These are phyloP conservation scores for Rhizopus arrhizus DNA, from an alignment of 371 early-diverging fungal genomes.

Conservation along the genomic window DNA sequence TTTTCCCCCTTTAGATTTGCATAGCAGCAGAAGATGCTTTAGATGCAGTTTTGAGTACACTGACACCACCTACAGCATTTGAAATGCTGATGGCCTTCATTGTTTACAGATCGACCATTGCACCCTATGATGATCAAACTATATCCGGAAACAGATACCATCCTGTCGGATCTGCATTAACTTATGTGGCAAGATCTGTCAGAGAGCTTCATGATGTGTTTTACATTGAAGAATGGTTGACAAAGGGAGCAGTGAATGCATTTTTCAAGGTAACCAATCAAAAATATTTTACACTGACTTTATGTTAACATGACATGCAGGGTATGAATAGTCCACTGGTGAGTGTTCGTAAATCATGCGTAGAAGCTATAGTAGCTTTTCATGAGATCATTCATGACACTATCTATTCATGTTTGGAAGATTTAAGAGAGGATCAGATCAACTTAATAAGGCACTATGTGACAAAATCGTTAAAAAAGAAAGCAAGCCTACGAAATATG, in stretches of 20 bases:
- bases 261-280: constrained; percentile 42
- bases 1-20: constrained; percentile 31
- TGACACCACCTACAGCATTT: constrained; percentile 46
- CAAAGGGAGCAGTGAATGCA: constrained; percentile 42
- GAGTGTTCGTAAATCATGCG: constrained; percentile 50
- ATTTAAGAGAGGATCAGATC: constrained; percentile 49
- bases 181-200: constrained; percentile 47
- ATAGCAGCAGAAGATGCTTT: constrained; percentile 54
- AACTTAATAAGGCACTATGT: constrained; percentile 48
- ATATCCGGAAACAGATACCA: constrained; percentile 34
- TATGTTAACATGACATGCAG: constrained; percentile 15
- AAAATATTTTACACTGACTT: background rate
- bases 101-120: constrained; percentile 31
- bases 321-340: constrained; percentile 48
- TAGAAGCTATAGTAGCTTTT: constrained; percentile 53
- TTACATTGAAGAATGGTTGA: constrained; percentile 48
- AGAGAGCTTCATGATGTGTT: constrained; percentile 40
- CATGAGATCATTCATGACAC: constrained; percentile 48
- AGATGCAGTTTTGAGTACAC: constrained; percentile 40
- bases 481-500: constrained; percentile 39
- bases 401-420: constrained; percentile 41
- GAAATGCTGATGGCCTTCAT: constrained; percentile 50
- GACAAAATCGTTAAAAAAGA: constrained; percentile 46
- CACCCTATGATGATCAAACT: constrained; percentile 22
- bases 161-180: constrained; percentile 54